A percentile compares a stretch with the other conserved stretches of the same genome.
Evolutionary conservation across 352 stramenopile genomes (phyloP).

Genomic region (Aphanomyces cochlioides): DNA sequence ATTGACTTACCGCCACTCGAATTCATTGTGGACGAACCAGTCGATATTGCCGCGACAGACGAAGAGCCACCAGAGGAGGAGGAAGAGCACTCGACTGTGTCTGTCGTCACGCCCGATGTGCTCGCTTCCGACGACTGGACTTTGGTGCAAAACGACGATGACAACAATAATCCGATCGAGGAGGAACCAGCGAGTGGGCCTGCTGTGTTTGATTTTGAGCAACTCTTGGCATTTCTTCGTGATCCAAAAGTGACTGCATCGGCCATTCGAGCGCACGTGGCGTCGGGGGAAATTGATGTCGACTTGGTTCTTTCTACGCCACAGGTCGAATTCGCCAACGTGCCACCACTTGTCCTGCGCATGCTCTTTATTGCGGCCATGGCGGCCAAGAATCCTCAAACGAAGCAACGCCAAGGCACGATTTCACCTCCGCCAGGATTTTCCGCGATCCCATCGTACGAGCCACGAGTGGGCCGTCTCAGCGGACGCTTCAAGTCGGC

Average conservation of each 20-base stretch:
- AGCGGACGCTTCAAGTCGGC: background rate
- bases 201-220: background rate
- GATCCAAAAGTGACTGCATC: constrained; percentile 19
- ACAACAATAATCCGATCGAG: no score
- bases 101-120: no score
- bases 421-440: constrained; percentile 21
- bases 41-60: no score
- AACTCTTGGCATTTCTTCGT: constrained; percentile 18
- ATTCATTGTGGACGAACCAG: background rate
- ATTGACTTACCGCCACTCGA: constrained; percentile 2
- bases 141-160: no score
- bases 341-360: constrained; percentile 16
- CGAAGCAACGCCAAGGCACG: background rate
- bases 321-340: constrained; percentile 19
- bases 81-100: no score
- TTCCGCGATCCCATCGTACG: background rate
- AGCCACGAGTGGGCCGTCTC: background rate
- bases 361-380: constrained; percentile 28
- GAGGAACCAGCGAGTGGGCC: no score
- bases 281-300: constrained; percentile 4
- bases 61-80: no score
- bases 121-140: no score
- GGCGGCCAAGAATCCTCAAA: background rate
- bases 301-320: background rate
- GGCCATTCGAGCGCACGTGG: constrained; percentile 17